Percentiles rank a stretch among this genome's conserved stretches.
Conservation (phyloP, 1,139 yeast genomes). For the Candida neerlandica region DNA sequence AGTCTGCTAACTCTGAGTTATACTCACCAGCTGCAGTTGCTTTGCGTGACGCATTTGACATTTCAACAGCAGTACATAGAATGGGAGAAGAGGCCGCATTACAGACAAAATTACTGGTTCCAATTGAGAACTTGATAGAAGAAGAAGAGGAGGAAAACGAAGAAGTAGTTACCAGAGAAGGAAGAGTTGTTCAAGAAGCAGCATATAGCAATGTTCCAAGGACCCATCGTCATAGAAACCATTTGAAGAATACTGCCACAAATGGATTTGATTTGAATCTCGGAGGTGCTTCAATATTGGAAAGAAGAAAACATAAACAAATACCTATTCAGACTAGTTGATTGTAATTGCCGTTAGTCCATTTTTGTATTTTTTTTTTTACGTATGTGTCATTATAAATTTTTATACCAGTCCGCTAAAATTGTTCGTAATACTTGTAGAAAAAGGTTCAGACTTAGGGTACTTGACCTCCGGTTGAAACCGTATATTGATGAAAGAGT, state of each 20-base stretch:
- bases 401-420: no score
- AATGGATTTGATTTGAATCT: conserved; percentile 68
- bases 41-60: conserved; percentile 92
- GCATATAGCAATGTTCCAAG: conserved; percentile 13
- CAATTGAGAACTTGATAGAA: conserved; percentile 32
- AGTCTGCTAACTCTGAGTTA: conserved; percentile 24
- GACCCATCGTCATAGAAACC: conserved; percentile 20
- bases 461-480: no score
- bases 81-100: conserved; percentile 81
- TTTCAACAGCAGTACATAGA: conserved; percentile 91
- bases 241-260: conserved; percentile 11
- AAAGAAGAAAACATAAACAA: conserved; percentile 59
- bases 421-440: no score
- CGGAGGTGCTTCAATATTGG: conserved; percentile 79
- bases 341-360: neutral
- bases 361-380: neutral
- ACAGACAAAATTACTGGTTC: conserved; percentile 30
- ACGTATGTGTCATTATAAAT: no score
- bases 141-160: conserved; percentile 44
- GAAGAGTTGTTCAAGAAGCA: conserved; percentile 24
- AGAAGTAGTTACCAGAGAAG: conserved; percentile 20
- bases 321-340: conserved; percentile 15
- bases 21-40: conserved; percentile 92
- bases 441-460: no score
- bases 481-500: no score